Base-by-base conservation (phyloP, 768 basidiomycete genomes). In the Gautieria morchelliformis region DNA sequence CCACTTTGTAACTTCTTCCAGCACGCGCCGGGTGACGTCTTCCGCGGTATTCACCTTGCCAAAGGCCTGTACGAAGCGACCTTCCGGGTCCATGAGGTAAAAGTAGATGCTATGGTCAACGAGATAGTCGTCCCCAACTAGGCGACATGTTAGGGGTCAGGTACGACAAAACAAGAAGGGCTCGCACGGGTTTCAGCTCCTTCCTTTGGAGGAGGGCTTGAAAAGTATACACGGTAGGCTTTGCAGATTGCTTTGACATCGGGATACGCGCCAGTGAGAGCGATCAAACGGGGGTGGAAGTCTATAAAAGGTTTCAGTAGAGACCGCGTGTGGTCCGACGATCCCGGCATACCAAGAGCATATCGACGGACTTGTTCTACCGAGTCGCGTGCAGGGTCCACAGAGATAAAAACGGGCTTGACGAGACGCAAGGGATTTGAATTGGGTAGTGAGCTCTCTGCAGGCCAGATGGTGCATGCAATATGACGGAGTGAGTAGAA, bases 41-140 rank as follows among this genome's bases (percentile, higher is more conserved):
- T 83, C 79, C 12, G 80, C 76, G 0, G 78, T 78, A 53, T 78
- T 84, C 51, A 77, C 79, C 74, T 96, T 93, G 5, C 96, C 96
- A 69, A 97, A 97, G 1, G 96, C 96, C 60, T 98, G 93, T 0
- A 97, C 90, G 63, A 98, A 99, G 66, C 87, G 78, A 1, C 95
- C 96, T 5, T 83, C 70, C 1, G 96, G 95, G 65, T 97, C 93
- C 93, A 99, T 96, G 37, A 99, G 80, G 71, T 99, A 99, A 63
- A 99, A 89, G 71, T 93, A 97, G 69, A 96, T 95, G 42, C 89
- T 93, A 69, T 89, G 87, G 72, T 98, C 96, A 35, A 99, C 96
- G 45, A 99, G 82, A 69, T 98, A 99, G 74, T 99, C 96, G 51
- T 93, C 94, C 9, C 79, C 82, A 48, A 22, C 58, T 24, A 48